Base-by-base conservation (phyloP, 768 basidiomycete species). In the Mrakia gelida region DNA sequence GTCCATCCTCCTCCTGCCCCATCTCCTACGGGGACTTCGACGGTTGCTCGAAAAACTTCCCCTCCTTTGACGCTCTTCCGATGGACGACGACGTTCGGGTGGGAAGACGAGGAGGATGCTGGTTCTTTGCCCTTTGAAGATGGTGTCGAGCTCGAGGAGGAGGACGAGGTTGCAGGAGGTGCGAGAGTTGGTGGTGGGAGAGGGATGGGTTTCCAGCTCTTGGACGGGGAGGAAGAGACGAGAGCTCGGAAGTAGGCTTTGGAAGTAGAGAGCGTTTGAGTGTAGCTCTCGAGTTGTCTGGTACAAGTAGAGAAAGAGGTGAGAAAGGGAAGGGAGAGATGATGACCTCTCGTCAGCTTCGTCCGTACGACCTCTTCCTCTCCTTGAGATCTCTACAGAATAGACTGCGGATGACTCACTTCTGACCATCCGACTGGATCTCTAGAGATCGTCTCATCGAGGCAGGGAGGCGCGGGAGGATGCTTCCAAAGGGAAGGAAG, bases 171-270 rank as follows among this genome's bases (percentile, higher is more conserved):
- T 26, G 80, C 26, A 10, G 65, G 32, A 80, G 43, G 79, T 16
- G 71, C 75, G 3, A 87, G 84, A 56, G 16, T 76, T 75, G 23
- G 80, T 75, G 23, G 80, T n/a, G 86, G 85, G 38, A 86, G 80
- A 15, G 89, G 86, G 34, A 95, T 87, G 34, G 93, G 89, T 82
- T 90, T 95, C 95, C 95, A 97, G 71, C 92, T 90, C 15, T 86
- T 84, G 1, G 91, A 88, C 18, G 89, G 86, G 68, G 91, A 86
- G 7, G 92, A 92, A 9, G 90, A 88, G 71, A 96, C 87, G 15
- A 95, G 87, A 77, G 90, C 89, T 79, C 91, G 88, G 85, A 95
- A 94, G 82, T 90, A 89, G 68, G 88, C 84, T 81, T 94, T 91
- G 73, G 94, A 92, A 79, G 88, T 87, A 81, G 87, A 88, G 77